Percentiles rank a stretch among this genome's conserved stretches.
Conservation (phyloP, 2,329 filamentous ascomycete species). For the Hypoxylon sp. region DNA sequence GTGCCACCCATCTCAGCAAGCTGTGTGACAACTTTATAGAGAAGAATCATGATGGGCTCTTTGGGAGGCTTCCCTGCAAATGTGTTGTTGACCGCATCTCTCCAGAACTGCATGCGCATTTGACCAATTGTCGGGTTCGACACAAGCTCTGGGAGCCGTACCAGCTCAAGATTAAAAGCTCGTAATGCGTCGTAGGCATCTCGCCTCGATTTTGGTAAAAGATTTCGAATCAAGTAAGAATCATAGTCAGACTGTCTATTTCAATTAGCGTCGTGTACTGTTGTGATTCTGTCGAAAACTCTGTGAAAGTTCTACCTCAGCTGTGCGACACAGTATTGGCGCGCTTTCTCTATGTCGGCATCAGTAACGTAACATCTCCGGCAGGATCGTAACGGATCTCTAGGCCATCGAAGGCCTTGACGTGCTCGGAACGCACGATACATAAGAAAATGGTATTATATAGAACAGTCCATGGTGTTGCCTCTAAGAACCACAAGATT, state of each 20-base stretch:
- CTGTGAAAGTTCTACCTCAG: conserved; percentile 59
- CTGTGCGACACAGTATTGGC: conserved; percentile 68
- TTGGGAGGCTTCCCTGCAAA: conserved; percentile 85
- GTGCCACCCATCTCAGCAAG: conserved; percentile 63
- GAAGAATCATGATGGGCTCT: conserved; percentile 89
- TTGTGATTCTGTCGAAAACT: background rate
- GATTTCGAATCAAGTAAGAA: conserved; percentile 87
- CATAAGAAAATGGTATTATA: conserved; percentile 44
- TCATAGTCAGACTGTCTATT: conserved; percentile 88
- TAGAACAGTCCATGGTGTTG: conserved; percentile 27
- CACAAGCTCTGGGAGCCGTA: conserved; percentile 89
- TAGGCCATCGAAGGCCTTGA: conserved; percentile 47
- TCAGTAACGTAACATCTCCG: conserved; percentile 64
- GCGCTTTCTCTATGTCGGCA: conserved; percentile 66
- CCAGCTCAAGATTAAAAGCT: conserved; percentile 92
- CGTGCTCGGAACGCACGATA: conserved; percentile 47
- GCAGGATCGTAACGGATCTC: conserved; percentile 29
- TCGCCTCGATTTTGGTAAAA: conserved; percentile 80
- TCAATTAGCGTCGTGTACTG: conserved; percentile 38
- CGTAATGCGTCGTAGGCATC: conserved; percentile 92
- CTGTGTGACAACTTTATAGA: conserved; percentile 79
- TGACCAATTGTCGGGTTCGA: conserved; percentile 88
- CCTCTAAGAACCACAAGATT: conserved; percentile 1
- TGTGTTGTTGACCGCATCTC: conserved; percentile 83
- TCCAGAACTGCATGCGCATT: conserved; percentile 96